Conservation (phyloP, 352 stramenopile species). For the Phytophthora chlamydospora region DNA sequence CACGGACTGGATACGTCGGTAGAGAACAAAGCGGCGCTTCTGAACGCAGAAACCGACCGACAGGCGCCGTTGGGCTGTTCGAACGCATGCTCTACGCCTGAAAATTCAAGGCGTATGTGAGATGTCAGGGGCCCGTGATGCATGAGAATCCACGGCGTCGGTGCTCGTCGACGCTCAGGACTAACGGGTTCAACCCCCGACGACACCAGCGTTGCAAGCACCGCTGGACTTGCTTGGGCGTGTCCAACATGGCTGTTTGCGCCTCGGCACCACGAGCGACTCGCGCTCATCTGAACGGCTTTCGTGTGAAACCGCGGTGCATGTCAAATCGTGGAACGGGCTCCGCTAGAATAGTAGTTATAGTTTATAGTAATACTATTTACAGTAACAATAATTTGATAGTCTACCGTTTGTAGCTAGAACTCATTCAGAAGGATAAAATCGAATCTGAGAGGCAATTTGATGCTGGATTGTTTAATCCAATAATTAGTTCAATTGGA, state of each 20-base stretch:
- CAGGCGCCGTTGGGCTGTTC: slow-evolving; percentile 21
- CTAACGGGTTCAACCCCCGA: slow-evolving; percentile 2
- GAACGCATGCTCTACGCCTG: neutral
- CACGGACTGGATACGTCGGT: neutral
- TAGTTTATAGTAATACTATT: slow-evolving; percentile 3
- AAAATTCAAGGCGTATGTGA: slow-evolving; percentile 14
- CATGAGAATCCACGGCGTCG: slow-evolving; percentile 2
- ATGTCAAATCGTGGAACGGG: slow-evolving; percentile 2
- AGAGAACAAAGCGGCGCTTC: neutral
- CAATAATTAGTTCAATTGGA: too few species aligned
- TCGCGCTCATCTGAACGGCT: neutral
- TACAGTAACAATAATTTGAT: too few species aligned
- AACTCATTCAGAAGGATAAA: too few species aligned
- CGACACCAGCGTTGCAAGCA: neutral
- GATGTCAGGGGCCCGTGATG: slow-evolving; percentile 10
- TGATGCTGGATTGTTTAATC: too few species aligned
- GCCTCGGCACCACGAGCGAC: neutral
- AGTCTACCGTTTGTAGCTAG: too few species aligned
- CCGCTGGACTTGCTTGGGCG: neutral
- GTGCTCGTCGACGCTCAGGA: neutral
- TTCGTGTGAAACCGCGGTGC: neutral
- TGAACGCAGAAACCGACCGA: neutral
- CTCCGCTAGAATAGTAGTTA: neutral
- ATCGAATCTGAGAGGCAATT: too few species aligned
- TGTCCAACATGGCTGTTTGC: neutral